phyloP scores from a whole-genome alignment of 2,329 filamentous ascomycete genomes.

The Fusarium bactridioides region DNA sequence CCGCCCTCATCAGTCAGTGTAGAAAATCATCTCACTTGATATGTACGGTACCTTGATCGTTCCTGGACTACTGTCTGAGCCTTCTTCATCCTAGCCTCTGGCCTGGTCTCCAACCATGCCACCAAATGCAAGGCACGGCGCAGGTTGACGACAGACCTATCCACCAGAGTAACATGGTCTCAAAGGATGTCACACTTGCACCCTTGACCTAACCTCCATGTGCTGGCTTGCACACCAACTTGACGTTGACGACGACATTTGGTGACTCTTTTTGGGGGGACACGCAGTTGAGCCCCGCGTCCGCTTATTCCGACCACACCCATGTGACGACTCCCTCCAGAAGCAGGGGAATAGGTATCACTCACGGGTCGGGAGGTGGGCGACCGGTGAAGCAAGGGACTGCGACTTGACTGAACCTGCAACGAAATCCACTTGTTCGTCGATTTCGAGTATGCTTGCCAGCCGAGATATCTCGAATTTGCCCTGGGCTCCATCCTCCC shows the following conservation, averaged over 20 bases:
- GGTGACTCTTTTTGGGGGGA: slow-evolving; percentile 19
- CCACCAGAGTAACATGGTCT: slow-evolving; percentile 28
- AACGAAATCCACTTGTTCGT: neutral
- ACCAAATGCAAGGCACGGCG: slow-evolving; percentile 43
- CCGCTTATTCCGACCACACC: slow-evolving; percentile 34
- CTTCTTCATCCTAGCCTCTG: slow-evolving; percentile 34
- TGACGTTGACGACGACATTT: slow-evolving; percentile 26
- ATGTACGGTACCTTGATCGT: slow-evolving; percentile 33
- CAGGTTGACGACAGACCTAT: slow-evolving; percentile 41
- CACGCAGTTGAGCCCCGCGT: slow-evolving; percentile 31
- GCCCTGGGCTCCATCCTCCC: neutral
- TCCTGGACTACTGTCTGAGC: slow-evolving; percentile 35
- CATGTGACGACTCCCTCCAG: slow-evolving; percentile 39
- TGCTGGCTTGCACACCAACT: slow-evolving; percentile 29
- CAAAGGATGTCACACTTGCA: slow-evolving; percentile 25
- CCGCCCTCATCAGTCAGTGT: neutral
- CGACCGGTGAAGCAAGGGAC: slow-evolving; percentile 40
- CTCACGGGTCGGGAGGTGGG: slow-evolving; percentile 18
- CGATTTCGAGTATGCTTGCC: neutral
- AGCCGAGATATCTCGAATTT: neutral
- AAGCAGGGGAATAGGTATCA: slow-evolving; percentile 27
- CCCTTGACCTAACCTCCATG: slow-evolving; percentile 12
- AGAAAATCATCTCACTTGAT: slow-evolving; percentile 1
- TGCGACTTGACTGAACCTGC: slow-evolving; percentile 22
- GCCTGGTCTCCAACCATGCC: slow-evolving; percentile 39